Evolutionary conservation across 1,139 yeast genomes (phyloP).

Genomic region (Blastobotrys niveus): DNA sequence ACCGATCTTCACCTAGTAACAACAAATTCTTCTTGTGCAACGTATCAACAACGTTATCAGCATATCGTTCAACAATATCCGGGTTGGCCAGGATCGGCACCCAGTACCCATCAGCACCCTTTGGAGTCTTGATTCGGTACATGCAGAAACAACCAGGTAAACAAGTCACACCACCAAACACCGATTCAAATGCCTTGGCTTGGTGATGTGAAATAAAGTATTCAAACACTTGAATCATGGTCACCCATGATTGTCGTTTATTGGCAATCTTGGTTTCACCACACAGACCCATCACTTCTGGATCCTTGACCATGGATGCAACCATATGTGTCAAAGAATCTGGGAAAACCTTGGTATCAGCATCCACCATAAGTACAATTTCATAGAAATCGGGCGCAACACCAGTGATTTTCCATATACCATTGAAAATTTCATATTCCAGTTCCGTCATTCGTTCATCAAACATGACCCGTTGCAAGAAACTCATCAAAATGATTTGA

Average conservation of each 20-base stretch:
- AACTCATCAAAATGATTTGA: conserved; percentile 34
- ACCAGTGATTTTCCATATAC: conserved; percentile 30
- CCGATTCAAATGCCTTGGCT: conserved; percentile 36
- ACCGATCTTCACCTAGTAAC: conserved; percentile 36
- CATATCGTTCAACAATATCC: conserved; percentile 33
- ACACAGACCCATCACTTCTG: conserved; percentile 34
- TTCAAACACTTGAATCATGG: conserved; percentile 37
- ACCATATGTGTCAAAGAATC: conserved; percentile 33
- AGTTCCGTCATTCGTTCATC: conserved; percentile 34
- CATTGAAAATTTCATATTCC: conserved; percentile 33
- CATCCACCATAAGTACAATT: conserved; percentile 35
- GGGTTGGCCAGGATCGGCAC: conserved; percentile 51
- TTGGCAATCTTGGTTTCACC: conserved; percentile 36
- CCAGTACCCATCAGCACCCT: conserved; percentile 50
- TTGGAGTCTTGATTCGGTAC: conserved; percentile 49
- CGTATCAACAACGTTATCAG: conserved; percentile 32
- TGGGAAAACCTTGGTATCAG: conserved; percentile 34
- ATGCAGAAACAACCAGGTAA: conserved; percentile 37
- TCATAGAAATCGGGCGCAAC: conserved; percentile 32
- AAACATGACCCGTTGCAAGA: conserved; percentile 36
- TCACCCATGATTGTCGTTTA: conserved; percentile 33
- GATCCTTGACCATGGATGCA: conserved; percentile 30
- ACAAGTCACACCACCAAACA: conserved; percentile 37
- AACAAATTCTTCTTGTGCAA: conserved; percentile 34
- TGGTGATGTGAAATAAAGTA: conserved; percentile 36